Conservation (phyloP, 768 basidiomycete genomes). For the Naganishia randhawae region DNA sequence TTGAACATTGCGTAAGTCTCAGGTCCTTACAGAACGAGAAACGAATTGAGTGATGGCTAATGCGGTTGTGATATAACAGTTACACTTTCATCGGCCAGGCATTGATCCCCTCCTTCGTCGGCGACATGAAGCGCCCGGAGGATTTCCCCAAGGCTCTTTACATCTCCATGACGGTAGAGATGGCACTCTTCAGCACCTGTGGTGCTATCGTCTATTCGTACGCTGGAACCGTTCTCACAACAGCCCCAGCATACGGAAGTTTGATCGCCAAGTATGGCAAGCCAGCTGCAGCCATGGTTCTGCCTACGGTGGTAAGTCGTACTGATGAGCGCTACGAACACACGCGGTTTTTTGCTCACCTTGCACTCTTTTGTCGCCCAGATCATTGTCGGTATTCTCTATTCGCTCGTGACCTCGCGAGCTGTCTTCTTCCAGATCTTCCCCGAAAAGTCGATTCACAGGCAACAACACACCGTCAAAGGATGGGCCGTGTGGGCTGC, state of each 20-base stretch:
- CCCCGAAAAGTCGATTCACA: slow-evolving; percentile 34
- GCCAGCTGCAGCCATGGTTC: slow-evolving; percentile 32
- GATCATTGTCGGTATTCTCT: slow-evolving; percentile 36
- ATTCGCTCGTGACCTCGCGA: slow-evolving; percentile 33
- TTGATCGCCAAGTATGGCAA: slow-evolving; percentile 31
- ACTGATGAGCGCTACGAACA: neutral
- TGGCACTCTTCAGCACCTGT: slow-evolving; percentile 35
- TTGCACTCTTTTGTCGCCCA: neutral
- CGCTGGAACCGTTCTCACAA: slow-evolving; percentile 29
- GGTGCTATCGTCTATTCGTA: slow-evolving; percentile 36
- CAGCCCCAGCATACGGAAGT: slow-evolving; percentile 35
- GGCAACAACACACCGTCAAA: slow-evolving; percentile 33
- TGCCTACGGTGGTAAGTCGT: slow-evolving; percentile 34
- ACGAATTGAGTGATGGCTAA: neutral
- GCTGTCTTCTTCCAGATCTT: slow-evolving; percentile 42
- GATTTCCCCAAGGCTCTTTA: slow-evolving; percentile 41
- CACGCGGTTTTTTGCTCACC: neutral
- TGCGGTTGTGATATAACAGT: neutral
- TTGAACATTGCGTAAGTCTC: slow-evolving; percentile 27
- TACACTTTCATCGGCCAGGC: slow-evolving; percentile 40
- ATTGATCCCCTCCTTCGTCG: slow-evolving; percentile 37
- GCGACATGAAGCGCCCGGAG: slow-evolving; percentile 36
- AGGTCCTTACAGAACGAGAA: neutral
- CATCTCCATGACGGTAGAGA: slow-evolving; percentile 36
- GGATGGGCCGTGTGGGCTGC: slow-evolving; percentile 36